Percentiles rank a stretch among this genome's conserved stretches.
Evolutionary conservation across 495 filamentous ascomycete genomes (phyloP).

Genomic region (Trichoderma virens): DNA sequence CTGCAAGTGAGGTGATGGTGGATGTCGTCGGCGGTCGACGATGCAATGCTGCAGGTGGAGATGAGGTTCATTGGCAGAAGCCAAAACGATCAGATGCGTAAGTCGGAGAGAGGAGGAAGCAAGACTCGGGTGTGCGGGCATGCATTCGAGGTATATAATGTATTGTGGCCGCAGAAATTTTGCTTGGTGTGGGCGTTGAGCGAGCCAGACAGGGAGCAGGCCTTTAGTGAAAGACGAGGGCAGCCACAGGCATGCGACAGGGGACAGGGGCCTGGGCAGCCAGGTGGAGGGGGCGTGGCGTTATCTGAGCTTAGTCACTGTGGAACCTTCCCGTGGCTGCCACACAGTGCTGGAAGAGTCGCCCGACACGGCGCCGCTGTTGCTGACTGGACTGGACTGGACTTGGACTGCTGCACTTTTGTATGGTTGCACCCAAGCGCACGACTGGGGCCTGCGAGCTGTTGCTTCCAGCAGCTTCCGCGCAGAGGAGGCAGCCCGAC

Average conservation of each 20-base stretch:
- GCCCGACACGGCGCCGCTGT: background rate
- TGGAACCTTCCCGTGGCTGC: constrained; percentile 1
- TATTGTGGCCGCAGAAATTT: constrained; percentile 4
- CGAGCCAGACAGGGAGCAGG: background rate
- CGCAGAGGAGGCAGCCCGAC: background rate
- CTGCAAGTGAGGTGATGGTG: background rate
- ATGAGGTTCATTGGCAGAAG: constrained; percentile 10
- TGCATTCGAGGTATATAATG: constrained; percentile 7
- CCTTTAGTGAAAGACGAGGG: background rate
- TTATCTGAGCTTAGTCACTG: constrained; percentile 7
- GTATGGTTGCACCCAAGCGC: too few species aligned
- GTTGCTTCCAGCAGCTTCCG: background rate
- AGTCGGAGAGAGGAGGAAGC: constrained; percentile 5
- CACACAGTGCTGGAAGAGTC: constrained; percentile 8
- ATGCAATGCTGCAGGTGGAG: background rate
- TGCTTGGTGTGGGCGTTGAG: background rate
- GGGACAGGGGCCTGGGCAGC: background rate
- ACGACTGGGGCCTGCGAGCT: too few species aligned
- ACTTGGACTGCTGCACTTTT: background rate
- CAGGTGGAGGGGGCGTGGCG: constrained; percentile 2
- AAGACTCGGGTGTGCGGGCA: background rate
- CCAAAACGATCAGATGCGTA: background rate
- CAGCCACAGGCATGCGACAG: constrained; percentile 10
- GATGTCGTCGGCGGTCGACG: background rate
- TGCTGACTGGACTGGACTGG: background rate